Conservation (phyloP, 495 filamentous ascomycete genomes). For the Xylaria palmicola region DNA sequence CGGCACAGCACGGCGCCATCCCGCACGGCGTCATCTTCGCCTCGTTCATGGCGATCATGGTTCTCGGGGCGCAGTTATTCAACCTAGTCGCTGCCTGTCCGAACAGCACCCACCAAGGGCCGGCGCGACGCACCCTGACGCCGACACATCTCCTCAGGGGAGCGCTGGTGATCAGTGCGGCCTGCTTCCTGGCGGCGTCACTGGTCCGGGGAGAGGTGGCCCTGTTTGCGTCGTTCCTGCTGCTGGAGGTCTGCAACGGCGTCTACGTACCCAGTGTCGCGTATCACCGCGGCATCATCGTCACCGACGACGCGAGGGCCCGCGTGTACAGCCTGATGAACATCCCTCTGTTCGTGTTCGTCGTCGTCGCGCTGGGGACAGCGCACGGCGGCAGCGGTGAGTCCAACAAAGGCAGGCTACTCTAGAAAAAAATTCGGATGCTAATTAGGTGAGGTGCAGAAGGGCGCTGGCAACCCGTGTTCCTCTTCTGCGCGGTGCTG, state of each 20-base stretch:
- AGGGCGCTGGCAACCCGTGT: slow-evolving; percentile 22
- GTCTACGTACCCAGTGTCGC: slow-evolving; percentile 48
- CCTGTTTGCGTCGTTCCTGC: slow-evolving; percentile 38
- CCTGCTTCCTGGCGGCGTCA: slow-evolving; percentile 31
- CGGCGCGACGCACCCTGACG: slow-evolving; percentile 3
- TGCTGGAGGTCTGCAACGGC: slow-evolving; percentile 47
- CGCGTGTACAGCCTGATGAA: slow-evolving; percentile 47
- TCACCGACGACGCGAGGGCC: slow-evolving; percentile 40
- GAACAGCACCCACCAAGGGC: background rate
- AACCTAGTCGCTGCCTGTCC: slow-evolving; percentile 15
- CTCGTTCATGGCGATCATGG: slow-evolving; percentile 50
- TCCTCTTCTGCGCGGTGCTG: slow-evolving; percentile 24
- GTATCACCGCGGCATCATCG: slow-evolving; percentile 40
- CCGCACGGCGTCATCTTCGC: slow-evolving; percentile 51
- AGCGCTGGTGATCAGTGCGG: slow-evolving; percentile 23
- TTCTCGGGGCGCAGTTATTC: slow-evolving; percentile 42
- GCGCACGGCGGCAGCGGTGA: slow-evolving; percentile 33
- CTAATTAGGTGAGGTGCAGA: slow-evolving; percentile 8
- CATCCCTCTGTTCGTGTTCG: slow-evolving; percentile 47
- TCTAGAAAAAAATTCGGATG: background rate
- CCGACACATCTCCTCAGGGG: slow-evolving; percentile 29
- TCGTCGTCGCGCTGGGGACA: slow-evolving; percentile 41
- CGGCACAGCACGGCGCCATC: background rate
- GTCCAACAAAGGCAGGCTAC: background rate
- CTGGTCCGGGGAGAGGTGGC: slow-evolving; percentile 29